Base-by-base conservation (phyloP, 164 flowering plant genomes). In the Protea cynaroides region DNA sequence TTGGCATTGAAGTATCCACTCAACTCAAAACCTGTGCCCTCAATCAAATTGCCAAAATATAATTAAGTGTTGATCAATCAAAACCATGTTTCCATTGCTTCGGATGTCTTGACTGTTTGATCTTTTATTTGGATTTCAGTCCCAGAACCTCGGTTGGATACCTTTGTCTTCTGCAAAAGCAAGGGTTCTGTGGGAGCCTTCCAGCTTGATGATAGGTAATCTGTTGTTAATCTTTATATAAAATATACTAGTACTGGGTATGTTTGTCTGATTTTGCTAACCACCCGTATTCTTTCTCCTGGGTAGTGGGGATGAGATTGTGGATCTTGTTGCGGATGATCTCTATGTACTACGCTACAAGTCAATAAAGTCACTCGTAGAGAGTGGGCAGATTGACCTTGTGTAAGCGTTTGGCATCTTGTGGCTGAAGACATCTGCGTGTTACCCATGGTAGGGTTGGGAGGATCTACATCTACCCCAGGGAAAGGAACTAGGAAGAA, bases 81-180 rank as follows among this genome's bases (percentile, higher is more conserved):
- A 5, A 29, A 29, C 34, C 34, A 29, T 29, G 34, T 29, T 29
- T 29, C 34, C 5, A 5, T 29, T 29, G 34, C 34, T 29, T 29
- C 4, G 5, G 34, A 29, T 29, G 34, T 29, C 34, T 29, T 29
- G 5, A 29, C 34, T 15, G 44, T 40, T 49, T 49, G 18, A 38
- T 67, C 17, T 25, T 53, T 67, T n/a, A 51, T 70, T 63, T 40
- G 38, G 25, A 12, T 1, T 40, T 40, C 14, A 40, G 46, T 40
- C 10, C 46, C 46, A 12, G 46, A 89, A 72, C 94, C 97, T 25
- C 79, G 78, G 57, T 64, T 89, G 80, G 96, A 91, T 72, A 79
- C 90, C 5, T 90, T 86, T 51, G 96, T 94, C 25, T 83, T 91
- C 64, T 89, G 95, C 46, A 84, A 78, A 68, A 84, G 89, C 83